Conservation (phyloP, 495 filamentous ascomycete species). For the Aeminium ludgeri region DNA sequence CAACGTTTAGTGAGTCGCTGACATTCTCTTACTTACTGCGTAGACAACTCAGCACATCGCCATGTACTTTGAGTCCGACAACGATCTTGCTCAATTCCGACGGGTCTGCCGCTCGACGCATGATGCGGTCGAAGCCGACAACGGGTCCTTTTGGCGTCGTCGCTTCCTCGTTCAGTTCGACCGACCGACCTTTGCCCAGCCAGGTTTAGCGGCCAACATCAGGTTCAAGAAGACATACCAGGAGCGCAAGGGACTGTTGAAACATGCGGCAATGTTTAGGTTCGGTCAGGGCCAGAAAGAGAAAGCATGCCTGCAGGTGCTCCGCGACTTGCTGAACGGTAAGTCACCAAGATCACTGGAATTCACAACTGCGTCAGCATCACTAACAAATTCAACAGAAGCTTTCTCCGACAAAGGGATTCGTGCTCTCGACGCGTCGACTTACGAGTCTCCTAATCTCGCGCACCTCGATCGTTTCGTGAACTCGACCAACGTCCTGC, state of each 20-base stretch:
- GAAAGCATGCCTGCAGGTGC: slow-evolving; percentile 14
- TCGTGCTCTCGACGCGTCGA: neutral
- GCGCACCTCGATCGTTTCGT: neutral
- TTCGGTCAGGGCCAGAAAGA: slow-evolving; percentile 8
- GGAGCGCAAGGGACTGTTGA: slow-evolving; percentile 12
- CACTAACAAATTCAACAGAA: neutral
- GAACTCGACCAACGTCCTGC: neutral
- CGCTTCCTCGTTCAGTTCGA: slow-evolving; percentile 18
- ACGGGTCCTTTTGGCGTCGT: slow-evolving; percentile 20
- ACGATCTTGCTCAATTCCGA: slow-evolving; percentile 19
- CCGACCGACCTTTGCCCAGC: slow-evolving; percentile 1
- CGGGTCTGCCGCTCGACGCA: slow-evolving; percentile 15
- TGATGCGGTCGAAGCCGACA: slow-evolving; percentile 20
- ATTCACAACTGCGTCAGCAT: too few relatives aligned
- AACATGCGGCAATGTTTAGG: slow-evolving; percentile 15
- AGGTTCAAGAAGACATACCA: slow-evolving; percentile 19
- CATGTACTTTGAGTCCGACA: slow-evolving; percentile 18
- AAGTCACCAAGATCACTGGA: too few relatives aligned
- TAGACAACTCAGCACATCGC: slow-evolving; percentile 23
- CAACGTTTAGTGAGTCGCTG: too few relatives aligned
- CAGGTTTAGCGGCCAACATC: neutral
- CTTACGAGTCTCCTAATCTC: slow-evolving; percentile 2
- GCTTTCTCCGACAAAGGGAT: slow-evolving; percentile 4
- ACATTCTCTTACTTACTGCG: too few relatives aligned
- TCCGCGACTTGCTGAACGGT: slow-evolving; percentile 20